phyloP scores from a whole-genome alignment of 768 basidiomycete genomes.

The Leccinum arenicola region DNA sequence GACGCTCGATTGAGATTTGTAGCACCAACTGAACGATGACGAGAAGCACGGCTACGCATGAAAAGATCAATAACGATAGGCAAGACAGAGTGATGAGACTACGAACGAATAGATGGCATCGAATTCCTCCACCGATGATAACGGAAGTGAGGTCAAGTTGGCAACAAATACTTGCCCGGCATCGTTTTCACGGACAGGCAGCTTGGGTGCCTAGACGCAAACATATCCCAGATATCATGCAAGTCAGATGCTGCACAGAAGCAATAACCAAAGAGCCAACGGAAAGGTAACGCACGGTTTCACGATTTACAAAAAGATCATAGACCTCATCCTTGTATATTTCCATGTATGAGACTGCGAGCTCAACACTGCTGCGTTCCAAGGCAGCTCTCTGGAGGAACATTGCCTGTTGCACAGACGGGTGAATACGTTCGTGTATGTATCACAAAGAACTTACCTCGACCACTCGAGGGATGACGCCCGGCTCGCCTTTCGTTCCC shows the following conservation, averaged over 20 bases:
- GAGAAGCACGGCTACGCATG: conserved; percentile 57
- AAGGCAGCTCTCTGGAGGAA: conserved; percentile 47
- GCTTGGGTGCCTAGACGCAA: conserved; percentile 42
- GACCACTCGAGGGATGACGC: conserved; percentile 83
- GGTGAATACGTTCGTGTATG: not conserved
- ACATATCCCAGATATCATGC: not conserved
- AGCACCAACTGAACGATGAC: conserved; percentile 78
- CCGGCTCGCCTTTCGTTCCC: conserved; percentile 68
- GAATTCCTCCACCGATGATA: conserved; percentile 47
- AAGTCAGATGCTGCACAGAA: not conserved
- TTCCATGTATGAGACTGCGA: conserved; percentile 78
- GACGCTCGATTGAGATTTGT: conserved; percentile 84
- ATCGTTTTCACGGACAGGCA: conserved; percentile 54
- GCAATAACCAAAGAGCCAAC: not conserved
- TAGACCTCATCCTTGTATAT: conserved; percentile 92
- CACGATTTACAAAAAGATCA: conserved; percentile 74
- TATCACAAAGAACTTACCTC: conserved; percentile 41
- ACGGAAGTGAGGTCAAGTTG: conserved; percentile 40
- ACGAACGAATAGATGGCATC: conserved; percentile 44
- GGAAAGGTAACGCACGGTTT: conserved; percentile 47
- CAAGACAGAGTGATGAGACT: not conserved
- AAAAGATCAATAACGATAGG: not conserved
- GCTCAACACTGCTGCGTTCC: conserved; percentile 41
- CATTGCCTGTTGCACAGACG: conserved; percentile 44
- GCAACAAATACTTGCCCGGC: conserved; percentile 53